Base-by-base conservation (phyloP, 176 grass and related monocot genomes). In the Pontederia crassipes region DNA sequence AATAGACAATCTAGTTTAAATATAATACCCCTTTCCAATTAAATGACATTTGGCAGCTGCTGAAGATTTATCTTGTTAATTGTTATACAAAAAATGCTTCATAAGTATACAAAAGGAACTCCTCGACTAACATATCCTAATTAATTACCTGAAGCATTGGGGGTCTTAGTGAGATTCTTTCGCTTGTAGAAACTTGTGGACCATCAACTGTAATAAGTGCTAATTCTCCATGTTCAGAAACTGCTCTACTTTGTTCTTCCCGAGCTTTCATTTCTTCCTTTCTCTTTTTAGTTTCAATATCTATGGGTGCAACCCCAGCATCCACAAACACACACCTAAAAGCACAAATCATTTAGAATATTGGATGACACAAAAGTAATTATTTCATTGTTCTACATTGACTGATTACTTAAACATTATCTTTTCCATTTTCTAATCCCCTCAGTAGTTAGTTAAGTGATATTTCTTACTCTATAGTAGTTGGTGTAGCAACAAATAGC, bases 221-320 rank as follows among this genome's bases (percentile, higher is more conserved):
- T 68, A 97, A 73, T 65, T 97, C 92, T 50, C 92, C 87, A 73
- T 97, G 92, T 28, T 85, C 84, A 75, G 68, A 65, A 71, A 76
- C 84, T 55, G 81, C 87, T 18, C 29, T 69, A 70, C 67, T 87
- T 70, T 97, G 92, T 49, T 81, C 92, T 85, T 97, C 87, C 79
- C 62, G 90, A 63, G 75, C 75, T 83, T 97, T 91, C 81, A 97
- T 85, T 90, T 97, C 87, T 80, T 97, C 87, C 79, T 97, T 91
- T 65, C 59, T 91, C 74, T 69, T 97, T 72, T 86, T 97, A 52
- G 92, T 91, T 78, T 97, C 87, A 55, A 97, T 84, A 58, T 97
- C 92, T 73, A 97, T 77, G 51, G 78, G 60, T 59, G 93, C 87
- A 68, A 97, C 84, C 50, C 93, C 93, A 80, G 87, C 87, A 78